Evolutionary conservation across 768 basidiomycete genomes (phyloP), one percentile per base, ranked within the genome.

Genomic region (Mrakia frigida): DNA sequence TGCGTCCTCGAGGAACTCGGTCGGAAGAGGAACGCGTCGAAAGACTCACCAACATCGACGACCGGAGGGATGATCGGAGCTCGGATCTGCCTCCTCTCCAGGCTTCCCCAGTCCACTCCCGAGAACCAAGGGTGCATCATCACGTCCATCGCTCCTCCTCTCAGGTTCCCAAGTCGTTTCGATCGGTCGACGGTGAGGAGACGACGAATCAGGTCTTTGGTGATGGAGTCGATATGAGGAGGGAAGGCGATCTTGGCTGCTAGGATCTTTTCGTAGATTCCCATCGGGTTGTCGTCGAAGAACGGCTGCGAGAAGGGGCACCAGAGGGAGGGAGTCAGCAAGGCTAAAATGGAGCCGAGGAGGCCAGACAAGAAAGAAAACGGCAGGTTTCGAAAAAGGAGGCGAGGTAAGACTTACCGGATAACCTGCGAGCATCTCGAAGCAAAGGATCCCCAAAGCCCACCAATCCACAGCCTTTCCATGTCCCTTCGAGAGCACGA

Each of bases 381-480:
- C 46, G 6, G 43, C 43, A 43, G 43, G 43, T 43, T 43, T 43
- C 46, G 46, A 50, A 50, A 50, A 6, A 4, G 1, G 46, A 50
- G 18, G 18, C 46, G 53, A 71, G 33, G 37, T 18, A 10, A 13
- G 21, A 75, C 80, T 52, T 52, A 80, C 80, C 0, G 96, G 95
- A 82, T 96, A 98, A 1, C 97, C 97, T 43, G 96, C 96, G 61
- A 99, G 88, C 94, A 98, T 98, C 83, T 99, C 97, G 83, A 96
- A 99, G 83, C 92, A 93, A 50, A 99, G 86, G 65, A 98, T 92
- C 28, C 97, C 97, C 81, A 94, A 91, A 13, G 97, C 96, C 97
- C 97, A 99, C 94, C 94, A 99, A 82, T 99, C 96, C 9, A 94
- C 95, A 13, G 95, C 94, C 83, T 97, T 96, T 16, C 94, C 94